Conservation (phyloP, 1,139 yeast species). For the Hansenula lynferdii region DNA sequence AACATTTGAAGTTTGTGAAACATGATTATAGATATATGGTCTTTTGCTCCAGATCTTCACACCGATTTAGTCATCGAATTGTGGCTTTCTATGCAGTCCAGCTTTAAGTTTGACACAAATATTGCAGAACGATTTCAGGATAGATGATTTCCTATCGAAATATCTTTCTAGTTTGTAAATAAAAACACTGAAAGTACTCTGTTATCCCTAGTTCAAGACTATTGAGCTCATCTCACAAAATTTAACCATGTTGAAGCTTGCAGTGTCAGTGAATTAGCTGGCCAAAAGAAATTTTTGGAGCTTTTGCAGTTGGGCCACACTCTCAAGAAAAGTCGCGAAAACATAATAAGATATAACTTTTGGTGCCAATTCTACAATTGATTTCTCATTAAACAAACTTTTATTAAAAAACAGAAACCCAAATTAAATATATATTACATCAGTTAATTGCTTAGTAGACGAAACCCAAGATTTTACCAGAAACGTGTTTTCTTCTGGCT, state of each 20-base stretch:
- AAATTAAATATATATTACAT: not conserved
- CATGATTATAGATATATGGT: not conserved
- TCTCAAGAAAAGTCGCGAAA: not conserved
- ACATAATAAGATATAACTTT: no score
- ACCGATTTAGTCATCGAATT: no score
- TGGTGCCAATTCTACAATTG: not conserved
- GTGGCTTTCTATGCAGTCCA: not conserved
- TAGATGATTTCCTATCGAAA: no score
- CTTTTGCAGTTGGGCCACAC: not conserved
- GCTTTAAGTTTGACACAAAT: no score
- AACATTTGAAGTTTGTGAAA: not conserved
- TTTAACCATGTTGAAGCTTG: not conserved
- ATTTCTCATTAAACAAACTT: not conserved
- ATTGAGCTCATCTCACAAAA: no score
- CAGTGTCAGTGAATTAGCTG: no score
- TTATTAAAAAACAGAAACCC: not conserved
- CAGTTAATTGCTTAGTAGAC: conserved; percentile 56
- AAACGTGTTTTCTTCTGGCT: conserved; percentile 99
- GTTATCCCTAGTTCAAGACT: no score
- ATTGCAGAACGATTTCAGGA: no score
- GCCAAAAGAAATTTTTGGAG: not conserved
- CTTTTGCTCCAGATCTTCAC: not conserved
- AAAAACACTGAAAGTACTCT: no score
- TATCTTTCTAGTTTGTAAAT: no score
- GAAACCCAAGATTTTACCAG: conserved; percentile 96